These are phyloP conservation scores for Pseudozyma pruni DNA, from an alignment of 1,284 basidiomycete species.

Conservation along the genomic window DNA sequence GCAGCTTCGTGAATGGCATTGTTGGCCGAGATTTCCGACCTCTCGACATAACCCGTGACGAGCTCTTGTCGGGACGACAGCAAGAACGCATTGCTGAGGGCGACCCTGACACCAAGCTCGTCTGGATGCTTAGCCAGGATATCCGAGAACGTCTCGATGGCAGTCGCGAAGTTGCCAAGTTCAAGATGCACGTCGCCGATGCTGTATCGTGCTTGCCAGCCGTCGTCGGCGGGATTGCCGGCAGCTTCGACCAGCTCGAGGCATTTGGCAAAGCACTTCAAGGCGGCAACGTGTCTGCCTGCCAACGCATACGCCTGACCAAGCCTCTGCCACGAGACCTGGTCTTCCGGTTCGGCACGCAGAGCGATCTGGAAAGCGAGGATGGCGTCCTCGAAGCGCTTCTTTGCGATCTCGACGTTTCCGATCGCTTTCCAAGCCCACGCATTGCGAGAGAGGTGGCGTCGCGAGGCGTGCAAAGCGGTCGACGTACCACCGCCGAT, in stretches of 20 bases:
- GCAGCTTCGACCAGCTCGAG: slow-evolving; percentile 66
- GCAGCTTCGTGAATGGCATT: slow-evolving; percentile 74
- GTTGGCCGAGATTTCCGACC: slow-evolving; percentile 80
- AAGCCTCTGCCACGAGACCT: slow-evolving; percentile 84
- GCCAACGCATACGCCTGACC: slow-evolving; percentile 91
- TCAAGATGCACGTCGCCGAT: slow-evolving; percentile 87
- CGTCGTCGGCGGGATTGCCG: slow-evolving; percentile 58
- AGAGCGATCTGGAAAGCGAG: slow-evolving; percentile 88
- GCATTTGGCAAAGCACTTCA: slow-evolving; percentile 86
- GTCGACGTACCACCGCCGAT: slow-evolving; percentile 25
- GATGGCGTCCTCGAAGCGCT: slow-evolving; percentile 81
- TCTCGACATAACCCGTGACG: slow-evolving; percentile 76
- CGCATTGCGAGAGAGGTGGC: slow-evolving; percentile 75
- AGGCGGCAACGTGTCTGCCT: slow-evolving; percentile 86
- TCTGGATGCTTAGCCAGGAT: slow-evolving; percentile 75
- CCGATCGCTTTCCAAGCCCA: slow-evolving; percentile 99
- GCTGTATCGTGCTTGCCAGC: slow-evolving; percentile 87
- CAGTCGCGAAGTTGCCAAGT: slow-evolving; percentile 79
- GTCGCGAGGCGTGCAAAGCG: slow-evolving; percentile 28
- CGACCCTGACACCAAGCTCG: slow-evolving; percentile 77
- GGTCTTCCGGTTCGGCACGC: slow-evolving; percentile 81
- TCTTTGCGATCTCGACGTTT: slow-evolving; percentile 82
- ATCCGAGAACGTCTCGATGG: slow-evolving; percentile 76
- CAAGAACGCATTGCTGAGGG: slow-evolving; percentile 80
- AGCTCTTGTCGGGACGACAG: slow-evolving; percentile 78